Evolutionary conservation across 2,329 filamentous ascomycete species (phyloP).

Genomic region (Sporothrix dimorphospora): DNA sequence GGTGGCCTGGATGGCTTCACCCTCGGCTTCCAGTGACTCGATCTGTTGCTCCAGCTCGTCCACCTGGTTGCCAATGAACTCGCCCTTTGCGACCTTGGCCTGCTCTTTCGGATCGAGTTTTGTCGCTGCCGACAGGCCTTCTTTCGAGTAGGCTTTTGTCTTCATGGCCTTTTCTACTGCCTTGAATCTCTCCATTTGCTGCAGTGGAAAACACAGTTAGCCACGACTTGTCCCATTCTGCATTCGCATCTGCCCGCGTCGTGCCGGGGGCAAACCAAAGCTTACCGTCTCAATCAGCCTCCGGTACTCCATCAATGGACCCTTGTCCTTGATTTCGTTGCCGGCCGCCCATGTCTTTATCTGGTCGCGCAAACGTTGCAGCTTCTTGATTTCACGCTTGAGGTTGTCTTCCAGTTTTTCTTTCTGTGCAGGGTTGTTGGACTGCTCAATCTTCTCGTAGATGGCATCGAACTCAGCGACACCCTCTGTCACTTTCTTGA

Average conservation of each 20-base stretch:
- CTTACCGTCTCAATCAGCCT: constrained; percentile 96
- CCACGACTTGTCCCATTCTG: neutral
- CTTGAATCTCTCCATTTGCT: constrained; percentile 99
- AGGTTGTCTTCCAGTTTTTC: constrained; percentile 98
- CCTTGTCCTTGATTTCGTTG: constrained; percentile 99
- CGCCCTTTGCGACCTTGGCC: constrained; percentile 84
- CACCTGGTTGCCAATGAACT: constrained; percentile 85
- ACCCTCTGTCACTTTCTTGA: constrained; percentile 96
- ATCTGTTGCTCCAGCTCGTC: constrained; percentile 94
- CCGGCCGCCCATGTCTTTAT: constrained; percentile 99
- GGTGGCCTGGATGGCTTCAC: constrained; percentile 80
- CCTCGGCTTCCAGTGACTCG: constrained; percentile 87
- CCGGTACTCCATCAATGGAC: constrained; percentile 87
- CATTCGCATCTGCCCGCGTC: neutral
- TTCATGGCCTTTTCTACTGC: constrained; percentile 99
- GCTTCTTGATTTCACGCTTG: constrained; percentile 99
- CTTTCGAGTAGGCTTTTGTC: constrained; percentile 99
- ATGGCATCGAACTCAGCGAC: constrained; percentile 91
- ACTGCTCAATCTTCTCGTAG: constrained; percentile 96
- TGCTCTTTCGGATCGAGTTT: constrained; percentile 98
- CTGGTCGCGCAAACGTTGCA: constrained; percentile 94
- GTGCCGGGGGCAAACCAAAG: constrained; percentile 32
- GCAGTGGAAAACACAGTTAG: neutral
- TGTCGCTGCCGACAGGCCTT: constrained; percentile 86
- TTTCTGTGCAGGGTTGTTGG: constrained; percentile 90